A percentile compares a stretch with the other conserved stretches of the same genome.
These are phyloP conservation scores for Sporothrix humicola DNA, from an alignment of 2,329 filamentous ascomycete species.

Conservation along the genomic window DNA sequence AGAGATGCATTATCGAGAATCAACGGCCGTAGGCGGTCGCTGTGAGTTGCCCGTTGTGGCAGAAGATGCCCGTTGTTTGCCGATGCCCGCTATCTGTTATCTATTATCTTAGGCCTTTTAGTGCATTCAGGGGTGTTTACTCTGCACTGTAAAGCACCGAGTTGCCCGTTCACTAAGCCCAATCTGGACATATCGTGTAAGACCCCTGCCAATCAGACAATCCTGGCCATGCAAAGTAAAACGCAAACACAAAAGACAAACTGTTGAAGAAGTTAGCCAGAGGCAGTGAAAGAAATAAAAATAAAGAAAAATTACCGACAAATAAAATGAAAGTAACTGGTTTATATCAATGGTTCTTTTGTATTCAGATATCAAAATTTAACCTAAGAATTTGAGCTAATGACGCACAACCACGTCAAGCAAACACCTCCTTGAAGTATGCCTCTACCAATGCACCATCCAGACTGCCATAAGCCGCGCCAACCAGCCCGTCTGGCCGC, in stretches of 20 bases:
- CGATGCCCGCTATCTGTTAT: background rate
- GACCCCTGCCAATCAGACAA: background rate
- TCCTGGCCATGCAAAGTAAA: no score
- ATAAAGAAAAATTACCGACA: no score
- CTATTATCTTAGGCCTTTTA: no score
- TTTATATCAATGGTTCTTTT: no score
- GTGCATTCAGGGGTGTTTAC: no score
- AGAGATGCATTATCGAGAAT: background rate
- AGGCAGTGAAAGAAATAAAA: background rate
- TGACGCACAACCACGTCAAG: background rate
- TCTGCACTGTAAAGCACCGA: background rate
- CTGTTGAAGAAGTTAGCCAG: no score
- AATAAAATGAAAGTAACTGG: no score
- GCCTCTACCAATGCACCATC: constrained; percentile 34
- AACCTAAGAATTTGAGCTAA: background rate
- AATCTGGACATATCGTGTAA: background rate
- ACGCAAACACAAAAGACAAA: background rate
- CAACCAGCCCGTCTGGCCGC: constrained; percentile 42
- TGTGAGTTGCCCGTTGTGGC: background rate
- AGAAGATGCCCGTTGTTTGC: background rate
- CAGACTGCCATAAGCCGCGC: constrained; percentile 32
- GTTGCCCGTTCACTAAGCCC: constrained; percentile 21
- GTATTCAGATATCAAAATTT: background rate
- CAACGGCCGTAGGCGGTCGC: background rate
- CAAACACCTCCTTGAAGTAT: constrained; percentile 37